Evolutionary conservation across 305 asterid species (phyloP), one percentile per base, ranked within the genome.

Genomic region (Fraxinus greggii): DNA sequence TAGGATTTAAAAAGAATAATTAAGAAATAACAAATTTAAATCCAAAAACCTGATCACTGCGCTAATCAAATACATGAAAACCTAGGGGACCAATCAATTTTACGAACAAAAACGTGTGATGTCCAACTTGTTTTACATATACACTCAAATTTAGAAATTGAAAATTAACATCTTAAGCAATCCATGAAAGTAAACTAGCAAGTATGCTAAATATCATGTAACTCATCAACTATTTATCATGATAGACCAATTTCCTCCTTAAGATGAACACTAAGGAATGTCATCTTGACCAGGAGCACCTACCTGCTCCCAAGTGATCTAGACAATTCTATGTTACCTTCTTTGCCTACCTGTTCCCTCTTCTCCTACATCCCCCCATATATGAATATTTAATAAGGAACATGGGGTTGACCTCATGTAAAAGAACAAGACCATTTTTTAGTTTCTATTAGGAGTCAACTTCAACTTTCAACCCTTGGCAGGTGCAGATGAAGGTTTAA

Each of bases 401-500:
- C 31, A 61, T 54, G 31, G 31, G 15, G 4, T 7, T 61, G 15
- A 61, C 31, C 70, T 61, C 70, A 23, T 19, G 70, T 61, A 23
- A 61, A 61, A 61, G 70, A 61, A 61, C 31, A 8, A 24, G 70
- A 9, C 15, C 31, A 21, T 19, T 23, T 61, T 61, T 23, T 8
- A 61, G 70, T n/a, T 45, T 51, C 70, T 61, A 31, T 19, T 61
- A 61, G 29, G 15, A 61, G 70, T 61, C 70, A 61, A 23, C 70
- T 61, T 61, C 70, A 61, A 26, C 42, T 40, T 36, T 79, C 72
- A 51, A 48, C 45, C 51, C 21, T 69, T 65, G 3, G 81, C 54
- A 42, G 83, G 48, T 67, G 82, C 26, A 78, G 13, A 5, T 36
- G 78, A 77, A n/a, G 38, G 59, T 65, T 33, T 59, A 28, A 28